Conservation (phyloP, 2,329 filamentous ascomycete species). For the Arthrobotrys megalospora region DNA sequence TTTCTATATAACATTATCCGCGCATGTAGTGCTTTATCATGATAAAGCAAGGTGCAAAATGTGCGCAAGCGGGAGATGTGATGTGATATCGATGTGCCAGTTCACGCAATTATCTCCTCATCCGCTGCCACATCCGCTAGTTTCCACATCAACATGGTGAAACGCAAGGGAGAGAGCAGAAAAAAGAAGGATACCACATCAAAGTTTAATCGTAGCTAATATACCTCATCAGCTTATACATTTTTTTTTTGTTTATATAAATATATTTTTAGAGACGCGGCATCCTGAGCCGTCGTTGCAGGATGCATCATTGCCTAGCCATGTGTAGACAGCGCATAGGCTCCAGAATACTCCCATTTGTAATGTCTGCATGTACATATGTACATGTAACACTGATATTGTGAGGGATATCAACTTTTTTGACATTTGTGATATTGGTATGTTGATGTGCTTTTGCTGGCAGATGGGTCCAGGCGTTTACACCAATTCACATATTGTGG, state of each 20-base stretch:
- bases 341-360: background rate
- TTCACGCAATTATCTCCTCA: constrained; percentile 35
- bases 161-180: background rate
- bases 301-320: constrained; percentile 24
- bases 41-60: constrained; percentile 33
- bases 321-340: constrained; percentile 35
- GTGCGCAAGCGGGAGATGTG: constrained; percentile 31
- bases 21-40: constrained; percentile 11
- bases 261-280: constrained; percentile 16
- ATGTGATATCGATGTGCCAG: constrained; percentile 34
- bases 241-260: constrained; percentile 5
- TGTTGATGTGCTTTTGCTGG: background rate
- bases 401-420: background rate
- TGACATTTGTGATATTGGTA: background rate
- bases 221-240: background rate
- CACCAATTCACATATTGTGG: constrained; percentile 1
- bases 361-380: constrained; percentile 10
- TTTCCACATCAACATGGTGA: constrained; percentile 13
- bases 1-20: background rate
- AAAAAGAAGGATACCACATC: background rate
- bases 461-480: background rate
- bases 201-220: background rate
- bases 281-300: constrained; percentile 22
- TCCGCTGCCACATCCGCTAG: constrained; percentile 24
- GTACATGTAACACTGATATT: constrained; percentile 16